These are phyloP conservation scores for Fusarium marasasianum DNA, from an alignment of 2,329 filamentous ascomycete species.

Conservation along the genomic window DNA sequence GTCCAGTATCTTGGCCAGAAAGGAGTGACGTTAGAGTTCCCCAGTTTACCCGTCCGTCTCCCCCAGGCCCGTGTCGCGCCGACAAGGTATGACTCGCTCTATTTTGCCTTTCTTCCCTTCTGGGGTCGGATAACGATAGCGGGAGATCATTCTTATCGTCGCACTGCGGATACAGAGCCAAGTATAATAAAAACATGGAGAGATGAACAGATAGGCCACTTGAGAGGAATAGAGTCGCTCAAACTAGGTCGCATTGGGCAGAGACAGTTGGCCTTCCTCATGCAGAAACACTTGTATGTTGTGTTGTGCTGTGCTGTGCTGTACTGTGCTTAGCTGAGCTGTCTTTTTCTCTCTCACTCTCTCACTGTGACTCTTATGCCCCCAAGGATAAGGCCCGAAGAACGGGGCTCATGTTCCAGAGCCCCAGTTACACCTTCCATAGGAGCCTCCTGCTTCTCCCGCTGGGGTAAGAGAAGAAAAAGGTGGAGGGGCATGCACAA, in stretches of 20 bases:
- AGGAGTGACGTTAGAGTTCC: constrained; percentile 26
- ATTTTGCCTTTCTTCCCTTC: constrained; percentile 25
- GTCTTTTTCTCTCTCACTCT: background rate
- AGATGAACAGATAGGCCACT: constrained; percentile 4
- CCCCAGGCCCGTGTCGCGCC: constrained; percentile 27
- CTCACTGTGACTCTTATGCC: constrained; percentile 28
- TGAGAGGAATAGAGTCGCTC: background rate
- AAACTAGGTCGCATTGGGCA: constrained; percentile 1
- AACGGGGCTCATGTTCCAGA: constrained; percentile 39
- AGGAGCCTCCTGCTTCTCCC: constrained; percentile 44
- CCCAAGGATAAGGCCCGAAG: constrained; percentile 38
- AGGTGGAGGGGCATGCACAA: constrained; percentile 38
- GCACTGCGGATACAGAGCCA: constrained; percentile 2
- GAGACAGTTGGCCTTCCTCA: constrained; percentile 13
- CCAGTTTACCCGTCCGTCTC: constrained; percentile 31
- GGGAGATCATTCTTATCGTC: constrained; percentile 33
- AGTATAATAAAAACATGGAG: background rate
- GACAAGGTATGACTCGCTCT: constrained; percentile 35
- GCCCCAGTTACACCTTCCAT: constrained; percentile 33
- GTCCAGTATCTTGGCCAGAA: background rate
- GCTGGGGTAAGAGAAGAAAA: constrained; percentile 38
- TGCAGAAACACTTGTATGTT: background rate
- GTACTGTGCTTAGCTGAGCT: constrained; percentile 21
- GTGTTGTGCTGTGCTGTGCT: background rate
- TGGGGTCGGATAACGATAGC: constrained; percentile 30